Base-by-base conservation (phyloP, 2,329 filamentous ascomycete species). In the Mycosphaerelloides madeirae region DNA sequence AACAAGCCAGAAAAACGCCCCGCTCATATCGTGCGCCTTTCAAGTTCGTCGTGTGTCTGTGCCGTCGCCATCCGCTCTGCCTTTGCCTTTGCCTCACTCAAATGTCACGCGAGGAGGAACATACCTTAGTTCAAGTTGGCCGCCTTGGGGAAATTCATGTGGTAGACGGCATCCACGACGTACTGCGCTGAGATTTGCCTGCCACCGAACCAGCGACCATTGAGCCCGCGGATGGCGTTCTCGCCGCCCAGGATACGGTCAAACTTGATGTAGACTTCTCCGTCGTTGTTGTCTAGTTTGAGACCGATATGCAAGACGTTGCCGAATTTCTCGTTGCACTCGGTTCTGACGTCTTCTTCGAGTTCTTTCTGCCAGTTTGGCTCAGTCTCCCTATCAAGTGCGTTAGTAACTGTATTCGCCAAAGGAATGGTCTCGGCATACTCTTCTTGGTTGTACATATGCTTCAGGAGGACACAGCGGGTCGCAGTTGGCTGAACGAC, bases 211-310 rank as follows among this genome's bases (percentile, higher is more conserved):
- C 87, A 95, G 65, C 93, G 84, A 63, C 93, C 93, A 69, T 98
- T 97, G 52, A 98, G 81, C 64, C 93, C 93, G 68, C 95, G 94
- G 72, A 97, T 94, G 60, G 93, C 93, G 66, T 96, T 97, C 71
- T 96, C 88, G 65, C 91, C 91, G 59, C 91, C 91, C 67, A 90
- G 82, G 52, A 97, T 87, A 63, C 88, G 85, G 70, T 95, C 89
- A 73, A 98, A 98, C 70, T 98, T 98, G 68, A 98, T 83, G 70
- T 95, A 98, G 60, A 98, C 91, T 66, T 98, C 93, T 70, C 93
- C 93, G 37, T 89, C 93, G 72, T 95, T 94, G 56, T 86, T 82
- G 74, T 97, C 91, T 70, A 95, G 79, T 59, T 89, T 81, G 40
- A 65, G 48, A 47, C 55, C 62, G 70, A 97, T 94, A 80, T 98